Base-by-base conservation (phyloP, 1,284 basidiomycete genomes). In the Kwoniella shivajii region DNA sequence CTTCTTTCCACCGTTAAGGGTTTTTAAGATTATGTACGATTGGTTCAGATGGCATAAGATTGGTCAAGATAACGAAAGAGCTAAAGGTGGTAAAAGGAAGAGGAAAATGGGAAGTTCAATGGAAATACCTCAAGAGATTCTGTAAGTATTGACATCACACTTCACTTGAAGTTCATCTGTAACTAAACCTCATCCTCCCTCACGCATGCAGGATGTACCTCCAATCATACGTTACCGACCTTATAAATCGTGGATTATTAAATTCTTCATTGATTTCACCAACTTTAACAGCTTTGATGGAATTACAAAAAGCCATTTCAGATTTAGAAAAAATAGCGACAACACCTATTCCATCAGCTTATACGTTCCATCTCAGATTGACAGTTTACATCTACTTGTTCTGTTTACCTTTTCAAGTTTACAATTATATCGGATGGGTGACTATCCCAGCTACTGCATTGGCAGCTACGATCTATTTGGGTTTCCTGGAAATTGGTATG, bases 321-420 rank as follows among this genome's bases (percentile, higher is more conserved):
- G 69, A 72, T 49, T 57, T 70, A 13, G 66, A 69, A 24, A 69
- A 69, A 50, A 60, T 72, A n/a, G 68, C 68, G 6, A 67, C 67
- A 4, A 68, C 66, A 2, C 66, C 66, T 1, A 61, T 72, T 38
- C 69, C 69, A 13, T 66, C 66, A 4, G 66, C 67, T 7, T 69
- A 72, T 54, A 61, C 64, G 2, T 68, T 66, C 54, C 69, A 69
- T 45, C 61, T 72, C 20, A 61, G 60, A 13, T 43, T 69, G n/a
- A 67, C 69, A 1, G 69, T 72, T 24, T 68, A 62, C 55, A 51
- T 50, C 3, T 72, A 66, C 51, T 52, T 72, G 20, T 65, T 72
- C 46, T 69, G 68, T 55, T 56, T 72, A 6, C 69, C 69, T 3
- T 69, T 72, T 55, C 69, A 72, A 61, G 50, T 68, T 11, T 66